phyloP scores from a whole-genome alignment of 805 yeast species.

The Metahyphopichia silvanorum region DNA sequence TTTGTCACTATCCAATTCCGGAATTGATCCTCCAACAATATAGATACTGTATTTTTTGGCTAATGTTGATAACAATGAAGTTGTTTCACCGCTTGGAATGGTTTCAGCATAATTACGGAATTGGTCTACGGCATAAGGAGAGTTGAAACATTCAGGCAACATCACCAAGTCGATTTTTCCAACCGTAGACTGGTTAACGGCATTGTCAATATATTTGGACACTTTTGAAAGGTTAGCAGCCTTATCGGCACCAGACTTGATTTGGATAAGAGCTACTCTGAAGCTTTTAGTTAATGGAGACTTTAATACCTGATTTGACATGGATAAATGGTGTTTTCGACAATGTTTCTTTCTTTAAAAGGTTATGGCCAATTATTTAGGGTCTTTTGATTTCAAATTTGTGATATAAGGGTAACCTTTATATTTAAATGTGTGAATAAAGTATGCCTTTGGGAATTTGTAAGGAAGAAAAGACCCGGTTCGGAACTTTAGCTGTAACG shows the following conservation, averaged over 20 bases:
- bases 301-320: slow-evolving; percentile 19
- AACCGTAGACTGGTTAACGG: slow-evolving; percentile 37
- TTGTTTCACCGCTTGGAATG: slow-evolving; percentile 74
- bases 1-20: slow-evolving; percentile 66
- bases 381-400: no score
- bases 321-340: no score
- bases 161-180: slow-evolving; percentile 64
- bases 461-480: no score
- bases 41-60: slow-evolving; percentile 65
- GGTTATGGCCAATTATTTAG: no score
- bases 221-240: slow-evolving; percentile 72
- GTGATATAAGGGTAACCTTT: no score
- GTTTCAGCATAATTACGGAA: slow-evolving; percentile 85
- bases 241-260: slow-evolving; percentile 80
- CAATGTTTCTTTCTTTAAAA: no score
- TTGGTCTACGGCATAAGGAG: slow-evolving; percentile 86
- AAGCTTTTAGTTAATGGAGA: slow-evolving; percentile 52
- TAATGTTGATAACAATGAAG: slow-evolving; percentile 55
- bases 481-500: no score
- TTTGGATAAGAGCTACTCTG: slow-evolving; percentile 81
- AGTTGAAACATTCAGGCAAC: slow-evolving; percentile 94
- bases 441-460: no score
- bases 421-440: no score
- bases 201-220: slow-evolving; percentile 57
- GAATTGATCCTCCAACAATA: slow-evolving; percentile 89